Evolutionary conservation across 163 green algal genomes (phyloP).

Genomic region (Scenedesmus sp.): DNA sequence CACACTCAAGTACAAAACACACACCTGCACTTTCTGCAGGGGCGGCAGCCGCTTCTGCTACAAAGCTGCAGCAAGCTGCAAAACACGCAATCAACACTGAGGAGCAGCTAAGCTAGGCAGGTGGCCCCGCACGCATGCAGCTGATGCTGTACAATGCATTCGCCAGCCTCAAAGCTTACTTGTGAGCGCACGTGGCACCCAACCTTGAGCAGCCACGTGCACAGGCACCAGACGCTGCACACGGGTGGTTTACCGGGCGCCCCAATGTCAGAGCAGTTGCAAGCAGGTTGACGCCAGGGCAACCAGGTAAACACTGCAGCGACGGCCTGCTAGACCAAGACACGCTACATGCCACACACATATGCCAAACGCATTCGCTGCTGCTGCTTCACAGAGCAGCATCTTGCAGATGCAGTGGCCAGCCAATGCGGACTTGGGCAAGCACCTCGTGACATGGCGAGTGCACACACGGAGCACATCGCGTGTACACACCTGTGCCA

Average conservation of each 20-base stretch:
- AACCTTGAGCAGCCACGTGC: not conserved
- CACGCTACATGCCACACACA: not conserved
- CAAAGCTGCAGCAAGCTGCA: not conserved
- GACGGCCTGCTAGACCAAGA: too few relatives aligned
- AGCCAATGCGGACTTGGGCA: too few relatives aligned
- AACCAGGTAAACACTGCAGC: too few relatives aligned
- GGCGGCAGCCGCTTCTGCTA: too few relatives aligned
- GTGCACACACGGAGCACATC: not conserved
- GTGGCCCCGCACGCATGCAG: not conserved
- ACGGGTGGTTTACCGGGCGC: too few relatives aligned
- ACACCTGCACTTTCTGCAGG: not conserved
- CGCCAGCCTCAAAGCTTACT: not conserved
- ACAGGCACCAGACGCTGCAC: not conserved
- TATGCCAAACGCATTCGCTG: not conserved
- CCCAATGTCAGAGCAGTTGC: not conserved
- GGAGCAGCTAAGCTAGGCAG: not conserved
- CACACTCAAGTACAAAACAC: not conserved
- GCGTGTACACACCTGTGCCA: not conserved
- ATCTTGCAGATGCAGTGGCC: not conserved
- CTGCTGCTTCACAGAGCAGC: not conserved
- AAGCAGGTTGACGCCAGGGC: too few relatives aligned
- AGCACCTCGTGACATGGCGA: too few relatives aligned
- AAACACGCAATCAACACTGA: not conserved
- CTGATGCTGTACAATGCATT: not conserved
- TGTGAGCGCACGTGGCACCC: not conserved